Base-by-base conservation (phyloP, 345 rosid genomes). In the Orychophragmus violaceus region DNA sequence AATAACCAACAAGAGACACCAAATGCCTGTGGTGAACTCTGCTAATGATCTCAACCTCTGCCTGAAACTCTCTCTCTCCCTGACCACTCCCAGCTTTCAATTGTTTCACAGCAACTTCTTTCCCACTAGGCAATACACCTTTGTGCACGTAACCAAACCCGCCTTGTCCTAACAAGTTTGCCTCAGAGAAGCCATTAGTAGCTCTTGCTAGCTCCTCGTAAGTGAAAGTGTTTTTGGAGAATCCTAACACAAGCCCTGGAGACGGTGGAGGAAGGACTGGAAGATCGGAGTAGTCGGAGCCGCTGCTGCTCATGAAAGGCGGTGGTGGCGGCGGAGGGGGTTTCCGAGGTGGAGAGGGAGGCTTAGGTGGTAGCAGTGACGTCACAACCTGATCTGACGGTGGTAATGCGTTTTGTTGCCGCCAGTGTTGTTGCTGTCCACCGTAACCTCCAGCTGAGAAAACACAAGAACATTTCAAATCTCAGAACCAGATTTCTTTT, bases 1-100 rank as follows among this genome's bases (percentile, higher is more conserved):
- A 85, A 74, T 83, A 87, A 13, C 95, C 95, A 25, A 87, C 87
- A 73, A 87, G 69, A 6, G 85, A 81, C 49, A 87, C 95, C 41
- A 87, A 77, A 80, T 85, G 85, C 70, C 32, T 82, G 60, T 87
- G 95, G 68, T 83, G 95, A n/a, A 87, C 87, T 7, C 91, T 79
- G 61, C 87, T 82, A 49, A 85, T 83, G 50, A 82, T 87, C 80
- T 85, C 87, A 41, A 87, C 81, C 75, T 87, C 95, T 0, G 87
- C 87, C 48, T 83, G 84, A 69, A 87, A 87, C 64, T 85, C 91
- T 7, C 83, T 80, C 64, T 83, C 85, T 61, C 87, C 89, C 42
- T 82, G 90, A 30, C 84, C 90, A 27, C 87, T 82, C 37, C 87
- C 89, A 19, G 78, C 77, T 66, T 83, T 87, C 58, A 87, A 78